Conservation (phyloP, 164 flowering plant species). For the Magnolia sinica region DNA sequence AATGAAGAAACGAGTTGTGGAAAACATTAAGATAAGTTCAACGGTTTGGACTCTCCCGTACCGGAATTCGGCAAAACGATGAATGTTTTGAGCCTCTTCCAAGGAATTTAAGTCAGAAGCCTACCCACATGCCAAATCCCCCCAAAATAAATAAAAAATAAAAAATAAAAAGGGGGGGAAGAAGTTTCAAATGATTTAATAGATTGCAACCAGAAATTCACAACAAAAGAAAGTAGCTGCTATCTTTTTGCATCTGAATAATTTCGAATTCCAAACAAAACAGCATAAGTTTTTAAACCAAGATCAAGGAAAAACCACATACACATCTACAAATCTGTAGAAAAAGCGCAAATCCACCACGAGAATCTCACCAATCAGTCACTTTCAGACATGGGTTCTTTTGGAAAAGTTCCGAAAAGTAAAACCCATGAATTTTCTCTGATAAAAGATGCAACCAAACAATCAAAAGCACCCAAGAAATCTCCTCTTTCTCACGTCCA, state of each 20-base stretch:
- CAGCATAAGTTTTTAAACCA: background rate
- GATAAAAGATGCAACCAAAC: background rate
- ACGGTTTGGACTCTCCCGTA: background rate
- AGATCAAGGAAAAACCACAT: background rate
- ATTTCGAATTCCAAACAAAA: background rate
- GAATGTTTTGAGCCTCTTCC: background rate
- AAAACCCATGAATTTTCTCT: background rate
- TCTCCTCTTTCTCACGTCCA: background rate
- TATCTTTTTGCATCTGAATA: background rate
- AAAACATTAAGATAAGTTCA: no score
- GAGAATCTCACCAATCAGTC: background rate
- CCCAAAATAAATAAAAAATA: background rate
- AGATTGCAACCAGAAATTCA: background rate
- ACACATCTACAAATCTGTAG: background rate
- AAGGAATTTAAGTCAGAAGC: background rate
- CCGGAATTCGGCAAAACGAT: background rate
- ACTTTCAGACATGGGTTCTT: background rate
- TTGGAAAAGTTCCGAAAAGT: background rate
- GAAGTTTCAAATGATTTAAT: background rate
- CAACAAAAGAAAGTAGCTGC: background rate
- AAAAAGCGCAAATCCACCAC: background rate
- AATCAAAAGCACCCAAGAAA: slow-evolving; percentile 1
- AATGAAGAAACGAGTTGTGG: no score
- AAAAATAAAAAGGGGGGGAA: background rate
- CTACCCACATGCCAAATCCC: background rate